Evolutionary conservation across 371 early-diverging fungal species (phyloP).

Genomic region (Entomophthora muscae): DNA sequence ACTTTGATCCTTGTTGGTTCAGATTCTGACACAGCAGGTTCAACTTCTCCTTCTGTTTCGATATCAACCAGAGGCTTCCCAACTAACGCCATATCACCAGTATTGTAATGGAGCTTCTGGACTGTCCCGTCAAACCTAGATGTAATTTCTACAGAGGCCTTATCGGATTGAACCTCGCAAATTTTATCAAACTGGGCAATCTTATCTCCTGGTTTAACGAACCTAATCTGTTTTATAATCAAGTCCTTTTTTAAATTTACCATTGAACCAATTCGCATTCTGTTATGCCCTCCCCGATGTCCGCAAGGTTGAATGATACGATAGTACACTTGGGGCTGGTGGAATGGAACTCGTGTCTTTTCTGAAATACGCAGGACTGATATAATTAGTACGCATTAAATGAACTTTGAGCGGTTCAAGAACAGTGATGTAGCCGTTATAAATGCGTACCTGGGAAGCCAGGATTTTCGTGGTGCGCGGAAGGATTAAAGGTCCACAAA

Average conservation of each 20-base stretch:
- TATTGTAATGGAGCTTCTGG: conserved; percentile 53
- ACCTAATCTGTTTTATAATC: conserved; percentile 29
- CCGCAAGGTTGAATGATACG: conserved; percentile 80
- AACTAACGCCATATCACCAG: conserved; percentile 83
- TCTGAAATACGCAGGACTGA: too few species aligned
- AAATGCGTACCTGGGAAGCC: too few species aligned
- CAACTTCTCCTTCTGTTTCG: conserved; percentile 37
- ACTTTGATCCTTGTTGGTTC: conserved; percentile 14
- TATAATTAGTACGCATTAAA: too few species aligned
- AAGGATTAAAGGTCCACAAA: too few species aligned
- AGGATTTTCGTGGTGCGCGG: too few species aligned
- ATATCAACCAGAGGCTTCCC: conserved; percentile 90
- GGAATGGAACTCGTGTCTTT: conserved; percentile 19
- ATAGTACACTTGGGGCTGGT: conserved; percentile 19
- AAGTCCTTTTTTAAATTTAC: conserved; percentile 44
- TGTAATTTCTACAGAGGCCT: conserved; percentile 95
- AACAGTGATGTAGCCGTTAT: too few species aligned
- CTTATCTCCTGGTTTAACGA: conserved; percentile 73
- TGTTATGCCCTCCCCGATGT: conserved; percentile 96
- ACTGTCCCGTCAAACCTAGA: conserved; percentile 84
- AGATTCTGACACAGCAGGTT: conserved; percentile 14
- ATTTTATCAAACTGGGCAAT: conserved; percentile 89
- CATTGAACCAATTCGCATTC: conserved; percentile 91
- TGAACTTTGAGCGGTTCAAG: too few species aligned
- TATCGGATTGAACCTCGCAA: conserved; percentile 95